These are phyloP conservation scores for Pezicula carpinea DNA, from an alignment of 2,329 filamentous ascomycete species.

Conservation along the genomic window DNA sequence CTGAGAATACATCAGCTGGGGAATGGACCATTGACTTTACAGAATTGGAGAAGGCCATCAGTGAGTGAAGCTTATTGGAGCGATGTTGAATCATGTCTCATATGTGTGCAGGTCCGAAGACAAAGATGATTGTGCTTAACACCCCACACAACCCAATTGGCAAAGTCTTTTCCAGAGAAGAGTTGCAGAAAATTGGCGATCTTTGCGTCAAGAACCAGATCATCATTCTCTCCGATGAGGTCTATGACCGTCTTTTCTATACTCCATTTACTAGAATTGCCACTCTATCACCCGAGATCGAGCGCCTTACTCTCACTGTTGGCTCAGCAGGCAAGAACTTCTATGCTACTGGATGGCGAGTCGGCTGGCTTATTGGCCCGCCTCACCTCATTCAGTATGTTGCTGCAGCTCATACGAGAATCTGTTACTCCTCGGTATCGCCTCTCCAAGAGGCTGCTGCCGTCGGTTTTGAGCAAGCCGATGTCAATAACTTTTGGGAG, in stretches of 20 bases:
- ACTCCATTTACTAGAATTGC: slow-evolving; percentile 91
- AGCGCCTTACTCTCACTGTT: slow-evolving; percentile 83
- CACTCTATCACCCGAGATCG: slow-evolving; percentile 85
- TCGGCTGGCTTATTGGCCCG: slow-evolving; percentile 89
- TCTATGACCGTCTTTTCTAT: slow-evolving; percentile 95
- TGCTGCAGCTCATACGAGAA: slow-evolving; percentile 86
- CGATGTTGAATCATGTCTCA: neutral
- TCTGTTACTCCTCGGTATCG: slow-evolving; percentile 92
- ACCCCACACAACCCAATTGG: slow-evolving; percentile 90
- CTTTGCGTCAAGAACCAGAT: slow-evolving; percentile 90
- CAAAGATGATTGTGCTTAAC: slow-evolving; percentile 94
- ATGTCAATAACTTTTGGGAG: slow-evolving; percentile 82
- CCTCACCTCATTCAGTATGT: slow-evolving; percentile 88
- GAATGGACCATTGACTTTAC: slow-evolving; percentile 88
- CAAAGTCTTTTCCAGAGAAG: slow-evolving; percentile 84
- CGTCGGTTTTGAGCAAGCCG: slow-evolving; percentile 89
- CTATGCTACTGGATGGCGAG: slow-evolving; percentile 95
- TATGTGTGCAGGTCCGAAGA: slow-evolving; percentile 46
- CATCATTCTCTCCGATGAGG: slow-evolving; percentile 86
- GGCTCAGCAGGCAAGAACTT: slow-evolving; percentile 98
- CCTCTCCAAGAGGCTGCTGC: slow-evolving; percentile 92
- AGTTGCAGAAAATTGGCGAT: slow-evolving; percentile 79
- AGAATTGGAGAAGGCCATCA: slow-evolving; percentile 77
- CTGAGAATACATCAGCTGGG: slow-evolving; percentile 74
- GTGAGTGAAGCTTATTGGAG: slow-evolving; percentile 26